These are phyloP conservation scores for Larix kaempferi DNA, from an alignment of 75 land plant genomes.

Conservation along the genomic window DNA sequence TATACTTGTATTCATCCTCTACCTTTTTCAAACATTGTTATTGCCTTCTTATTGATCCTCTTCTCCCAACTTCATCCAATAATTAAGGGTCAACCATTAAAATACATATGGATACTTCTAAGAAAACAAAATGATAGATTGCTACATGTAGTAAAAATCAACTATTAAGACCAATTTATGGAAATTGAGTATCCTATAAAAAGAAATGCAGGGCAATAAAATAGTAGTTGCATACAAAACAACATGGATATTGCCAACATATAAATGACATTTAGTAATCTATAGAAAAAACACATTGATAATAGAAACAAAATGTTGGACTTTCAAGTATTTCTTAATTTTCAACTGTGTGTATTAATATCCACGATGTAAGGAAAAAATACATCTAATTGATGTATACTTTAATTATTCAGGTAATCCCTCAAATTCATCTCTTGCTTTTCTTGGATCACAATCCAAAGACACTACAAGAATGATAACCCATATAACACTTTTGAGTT, in stretches of 20 bases:
- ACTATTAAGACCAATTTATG: too few species aligned
- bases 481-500: too few species aligned
- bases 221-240: neutral
- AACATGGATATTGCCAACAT: neutral
- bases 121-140: neutral
- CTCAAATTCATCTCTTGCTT: constrained; percentile 75
- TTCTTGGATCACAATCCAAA: constrained; percentile 61
- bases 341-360: neutral
- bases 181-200: neutral
- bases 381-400: constrained; percentile 21
- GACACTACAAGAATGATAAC: too few species aligned
- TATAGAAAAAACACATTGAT: neutral
- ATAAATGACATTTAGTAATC: neutral
- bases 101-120: neutral
- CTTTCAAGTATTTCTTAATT: neutral
- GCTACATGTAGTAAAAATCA: neutral
- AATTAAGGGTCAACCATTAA: neutral
- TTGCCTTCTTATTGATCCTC: constrained; percentile 95
- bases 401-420: constrained; percentile 71
- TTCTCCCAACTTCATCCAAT: constrained; percentile 76
- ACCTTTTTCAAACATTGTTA: constrained; percentile 99
- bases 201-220: neutral
- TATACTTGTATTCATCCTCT: constrained; percentile 89
- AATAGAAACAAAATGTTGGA: neutral
- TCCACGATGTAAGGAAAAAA: neutral